These are phyloP conservation scores for Quercus phellos DNA, from an alignment of 331 rosid species.

Conservation along the genomic window DNA sequence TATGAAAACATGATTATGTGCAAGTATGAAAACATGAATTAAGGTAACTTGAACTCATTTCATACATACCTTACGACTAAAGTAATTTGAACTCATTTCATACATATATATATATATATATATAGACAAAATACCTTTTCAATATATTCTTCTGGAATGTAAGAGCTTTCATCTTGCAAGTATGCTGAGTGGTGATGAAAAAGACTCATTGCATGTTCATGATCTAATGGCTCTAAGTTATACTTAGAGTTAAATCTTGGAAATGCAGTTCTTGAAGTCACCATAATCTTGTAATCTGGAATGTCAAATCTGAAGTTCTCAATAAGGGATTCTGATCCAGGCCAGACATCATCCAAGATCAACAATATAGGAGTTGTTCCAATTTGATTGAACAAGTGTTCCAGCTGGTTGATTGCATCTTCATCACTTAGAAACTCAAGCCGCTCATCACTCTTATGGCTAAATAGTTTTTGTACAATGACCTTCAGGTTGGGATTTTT, in stretches of 20 bases:
- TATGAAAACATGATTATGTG: neutral
- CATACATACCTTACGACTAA: too few relatives aligned
- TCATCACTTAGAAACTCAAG: constrained; percentile 42
- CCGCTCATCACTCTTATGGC: constrained; percentile 21
- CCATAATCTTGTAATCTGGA: constrained; percentile 51
- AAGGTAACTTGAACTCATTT: too few relatives aligned
- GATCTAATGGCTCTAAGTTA: constrained; percentile 30
- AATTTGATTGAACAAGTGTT: constrained; percentile 27
- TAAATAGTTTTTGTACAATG: constrained; percentile 42
- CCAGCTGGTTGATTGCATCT: constrained; percentile 32
- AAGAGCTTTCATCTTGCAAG: constrained; percentile 13
- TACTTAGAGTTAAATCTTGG: constrained; percentile 34
- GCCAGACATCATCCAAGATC: constrained; percentile 75
- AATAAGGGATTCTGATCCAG: constrained; percentile 42
- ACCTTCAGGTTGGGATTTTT: constrained; percentile 40
- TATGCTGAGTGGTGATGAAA: constrained; percentile 44
- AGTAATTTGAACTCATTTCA: neutral
- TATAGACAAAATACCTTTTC: constrained; percentile 30
- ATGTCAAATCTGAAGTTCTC: constrained; percentile 31
- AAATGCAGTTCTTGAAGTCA: constrained; percentile 60
- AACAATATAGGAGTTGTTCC: constrained; percentile 38
- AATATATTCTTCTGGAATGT: constrained; percentile 24
- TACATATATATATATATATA: neutral
- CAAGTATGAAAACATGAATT: neutral
- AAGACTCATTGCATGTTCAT: constrained; percentile 41